Evolutionary conservation across 768 basidiomycete species (phyloP).

Genomic region (Leccinum broughii): DNA sequence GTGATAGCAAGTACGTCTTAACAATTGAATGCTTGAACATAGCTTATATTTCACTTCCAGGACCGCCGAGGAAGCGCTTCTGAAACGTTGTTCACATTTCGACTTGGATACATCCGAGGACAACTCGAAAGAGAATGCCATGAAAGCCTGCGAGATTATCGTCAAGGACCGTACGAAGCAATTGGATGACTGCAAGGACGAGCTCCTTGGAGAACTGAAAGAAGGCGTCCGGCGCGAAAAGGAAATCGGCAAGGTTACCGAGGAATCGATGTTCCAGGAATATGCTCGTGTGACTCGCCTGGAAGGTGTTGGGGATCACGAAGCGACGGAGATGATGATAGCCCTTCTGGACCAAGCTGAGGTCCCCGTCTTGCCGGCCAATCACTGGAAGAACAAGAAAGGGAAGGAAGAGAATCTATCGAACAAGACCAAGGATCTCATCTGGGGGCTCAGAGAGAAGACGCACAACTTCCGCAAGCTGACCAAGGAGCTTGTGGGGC

Average conservation of each 20-base stretch:
- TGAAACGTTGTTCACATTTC: conserved; percentile 96
- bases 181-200: conserved; percentile 73
- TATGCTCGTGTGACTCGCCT: conserved; percentile 68
- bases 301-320: conserved; percentile 71
- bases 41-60: conserved; percentile 38
- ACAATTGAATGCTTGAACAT: not conserved
- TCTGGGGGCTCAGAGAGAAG: conserved; percentile 84
- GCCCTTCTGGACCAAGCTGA: conserved; percentile 62
- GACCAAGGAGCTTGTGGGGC: conserved; percentile 86
- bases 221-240: conserved; percentile 70
- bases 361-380: conserved; percentile 38
- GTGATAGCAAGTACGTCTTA: conserved; percentile 72
- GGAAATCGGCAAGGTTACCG: conserved; percentile 56
- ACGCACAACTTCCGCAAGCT: conserved; percentile 83
- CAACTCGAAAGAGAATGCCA: conserved; percentile 67
- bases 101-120: conserved; percentile 64
- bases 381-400: conserved; percentile 43
- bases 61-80: conserved; percentile 86
- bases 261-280: conserved; percentile 80
- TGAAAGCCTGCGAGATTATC: conserved; percentile 92
- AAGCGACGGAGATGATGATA: conserved; percentile 63
- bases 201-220: conserved; percentile 66
- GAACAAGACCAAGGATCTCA: conserved; percentile 57
- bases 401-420: conserved; percentile 58
- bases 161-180: conserved; percentile 80